Evolutionary conservation across 352 stramenopile genomes (phyloP), one percentile per base, ranked within the genome.

Genomic region (Aphanomyces astaci): DNA sequence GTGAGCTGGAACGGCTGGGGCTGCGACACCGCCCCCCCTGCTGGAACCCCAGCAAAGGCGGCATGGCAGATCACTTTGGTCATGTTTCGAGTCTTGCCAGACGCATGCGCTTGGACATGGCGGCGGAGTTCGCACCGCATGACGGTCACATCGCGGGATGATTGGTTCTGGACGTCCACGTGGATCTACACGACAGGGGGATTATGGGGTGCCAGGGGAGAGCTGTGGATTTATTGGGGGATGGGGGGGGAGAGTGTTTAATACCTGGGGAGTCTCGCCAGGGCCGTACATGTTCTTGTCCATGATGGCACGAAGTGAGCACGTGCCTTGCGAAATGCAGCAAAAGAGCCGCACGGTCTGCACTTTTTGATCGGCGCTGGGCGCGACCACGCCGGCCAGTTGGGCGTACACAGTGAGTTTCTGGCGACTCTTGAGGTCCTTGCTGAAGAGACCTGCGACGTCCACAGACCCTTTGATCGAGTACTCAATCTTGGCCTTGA

Each of bases 401-500:
- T 81, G 80, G 59, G 84, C 78, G 43, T 87, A 80, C 28, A 90
- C 78, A 7, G 85, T 76, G 31, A 90, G 40, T 28, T 75, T 71
- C 57, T 72, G 79, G 54, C 81, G 76, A 1, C 75, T 75, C 64
- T 86, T 86, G 66, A 88, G 72, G 46, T 88, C 80, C 9, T 73
- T 83, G 17, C 79, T 59, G 40, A 86, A 80, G 64, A 78, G 81
- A 0, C 82, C 82, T 52, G 63, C 67, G 15, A 90, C 79, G 31
- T 84, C 80, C 4, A 88, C 74, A 17, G 82, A 86, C 1, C 78
- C 80, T 65, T 86, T 86, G 72, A 88, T 78, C 65, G 84, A 87
- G 77, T 89, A 90, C 75, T 87, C 81, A 77, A 88, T 90, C 48
- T 78, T 76, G 13, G 78, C 82, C 30, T 75, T 71, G n/a, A 88